Evolutionary conservation across 164 flowering plant genomes (phyloP), one percentile per base, ranked within the genome.

Genomic region (Brasenia schreberi): DNA sequence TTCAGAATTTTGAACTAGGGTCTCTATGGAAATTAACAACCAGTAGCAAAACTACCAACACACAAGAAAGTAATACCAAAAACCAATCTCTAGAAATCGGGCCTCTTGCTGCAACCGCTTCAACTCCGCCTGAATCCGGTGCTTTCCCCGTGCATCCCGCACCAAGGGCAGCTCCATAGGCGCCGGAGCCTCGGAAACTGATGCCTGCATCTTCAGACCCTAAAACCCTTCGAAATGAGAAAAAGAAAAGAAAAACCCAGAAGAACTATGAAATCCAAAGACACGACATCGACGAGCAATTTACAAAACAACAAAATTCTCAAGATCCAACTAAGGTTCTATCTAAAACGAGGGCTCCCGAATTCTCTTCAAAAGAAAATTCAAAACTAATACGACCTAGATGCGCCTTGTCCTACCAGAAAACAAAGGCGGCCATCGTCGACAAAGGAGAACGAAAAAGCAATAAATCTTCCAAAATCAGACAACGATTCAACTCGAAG

Each of bases 91-190:
- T 65, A 91, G 78, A 69, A 78, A 88, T 60, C 84, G 75, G 66
- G 83, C 68, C 76, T 91, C 95, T 76, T 87, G 93, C 76, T 91
- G 93, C 62, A 91, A 79, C 19, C 91, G 81, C 77, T 88, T 91
- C 69, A 91, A 73, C 74, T 91, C 97, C 12, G 96, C 97, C 5
- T 80, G 80, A 74, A 91, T 81, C 77, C 93, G 81, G 76, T 87
- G 96, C 76, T 83, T 91, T 65, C 97, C 97, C 65, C 91, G 71
- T 7, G 82, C 77, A 75, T 88, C 96, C 62, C 78, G 42, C 19
- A 75, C 71, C 0, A 63, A 39, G 6, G 58, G 56, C 16, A 49
- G 16, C 10, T 9, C 56, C 16, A 14, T 9, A 5, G 56, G 39
- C 39, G 16, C 3, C 56, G 12, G 56, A 9, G 16, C 2, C 56